phyloP scores from a whole-genome alignment of 345 rosid species.

The Boechera stricta region DNA sequence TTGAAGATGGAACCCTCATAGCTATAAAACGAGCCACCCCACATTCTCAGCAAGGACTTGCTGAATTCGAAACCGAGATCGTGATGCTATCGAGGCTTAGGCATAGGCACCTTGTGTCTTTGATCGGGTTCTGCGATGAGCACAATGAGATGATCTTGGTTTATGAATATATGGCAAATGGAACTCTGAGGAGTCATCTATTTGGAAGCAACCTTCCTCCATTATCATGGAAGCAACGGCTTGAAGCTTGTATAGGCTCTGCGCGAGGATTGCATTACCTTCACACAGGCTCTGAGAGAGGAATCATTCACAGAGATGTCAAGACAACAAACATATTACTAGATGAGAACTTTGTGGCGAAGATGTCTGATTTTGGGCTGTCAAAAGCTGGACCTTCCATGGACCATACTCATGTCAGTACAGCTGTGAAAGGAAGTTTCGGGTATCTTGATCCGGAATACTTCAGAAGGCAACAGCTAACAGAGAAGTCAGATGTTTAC shows the following conservation, averaged over 20 bases:
- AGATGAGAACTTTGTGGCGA: conserved; percentile 77
- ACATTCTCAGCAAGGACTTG: conserved; percentile 87
- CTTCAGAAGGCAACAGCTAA: conserved; percentile 78
- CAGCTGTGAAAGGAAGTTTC: conserved; percentile 94
- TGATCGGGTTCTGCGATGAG: conserved; percentile 92
- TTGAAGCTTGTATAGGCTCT: conserved; percentile 84
- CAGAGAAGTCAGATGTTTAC: conserved; percentile 93
- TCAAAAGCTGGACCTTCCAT: conserved; percentile 86
- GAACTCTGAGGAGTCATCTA: conserved; percentile 83
- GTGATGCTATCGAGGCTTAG: conserved; percentile 89
- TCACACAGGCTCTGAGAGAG: conserved; percentile 86
- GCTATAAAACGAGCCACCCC: conserved; percentile 95
- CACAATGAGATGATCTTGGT: conserved; percentile 92
- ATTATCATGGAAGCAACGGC: conserved; percentile 80
- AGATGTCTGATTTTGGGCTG: conserved; percentile 92
- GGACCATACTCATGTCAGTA: conserved; percentile 93
- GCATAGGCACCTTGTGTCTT: conserved; percentile 85
- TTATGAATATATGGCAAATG: conserved; percentile 91
- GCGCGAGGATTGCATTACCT: conserved; percentile 93
- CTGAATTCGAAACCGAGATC: conserved; percentile 88
- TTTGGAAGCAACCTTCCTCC: conserved; percentile 76
- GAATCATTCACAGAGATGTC: conserved; percentile 89
- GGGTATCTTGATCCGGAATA: conserved; percentile 94
- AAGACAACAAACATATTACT: conserved; percentile 87
- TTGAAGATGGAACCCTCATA: conserved; percentile 68